Base-by-base conservation (phyloP, 2,329 filamentous ascomycete species). In the Boeremia exigua region DNA sequence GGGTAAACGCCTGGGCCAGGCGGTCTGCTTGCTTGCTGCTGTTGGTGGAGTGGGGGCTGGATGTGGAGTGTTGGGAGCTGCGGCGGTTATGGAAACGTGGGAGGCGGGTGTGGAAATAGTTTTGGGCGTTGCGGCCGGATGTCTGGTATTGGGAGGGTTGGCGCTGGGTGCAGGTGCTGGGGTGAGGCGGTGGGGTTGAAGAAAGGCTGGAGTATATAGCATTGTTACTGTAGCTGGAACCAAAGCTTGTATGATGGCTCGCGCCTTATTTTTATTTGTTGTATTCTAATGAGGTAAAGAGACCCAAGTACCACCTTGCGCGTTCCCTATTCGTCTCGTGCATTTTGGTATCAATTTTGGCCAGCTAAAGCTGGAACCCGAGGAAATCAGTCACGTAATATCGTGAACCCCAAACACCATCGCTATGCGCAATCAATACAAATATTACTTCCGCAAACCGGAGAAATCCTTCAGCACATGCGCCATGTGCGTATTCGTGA, bases 401-500 rank as follows among this genome's bases (percentile, higher is more conserved):
- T 11, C 19, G 17, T 2, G 10, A 17, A 33, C 34, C 17, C 27
- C 32, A 54, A 72, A 72, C 72, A 54, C 72, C 72, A 38, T 60
- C 68, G 67, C 70, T 68, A 73, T 71, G 69, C 68, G 63, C 45
- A 44, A 34, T 28, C 36, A 60, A 45, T 19, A 56, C 51, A 38
- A 19, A 51, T 14, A 3, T 27, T 66, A 77, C 60, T 76, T 76
- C 42, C 75, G 68, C 65, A 73, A 69, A 54, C 82, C 79, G 10
- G 80, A 82, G 61, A 86, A 93, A 72, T 94, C 90, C 78, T 92
- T 88, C 71, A 96, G 81, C 56, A 96, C 83, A 61, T 88, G 86
- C 65, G 83, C 82, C 92, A 96, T 96, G 74, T 96, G 92, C 27
- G 86, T 87, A 73, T 96, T 96, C 25, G 91, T 96, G 53, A 89